phyloP scores from a whole-genome alignment of 139 green algal genomes.

The Medakamo hakoo region DNA sequence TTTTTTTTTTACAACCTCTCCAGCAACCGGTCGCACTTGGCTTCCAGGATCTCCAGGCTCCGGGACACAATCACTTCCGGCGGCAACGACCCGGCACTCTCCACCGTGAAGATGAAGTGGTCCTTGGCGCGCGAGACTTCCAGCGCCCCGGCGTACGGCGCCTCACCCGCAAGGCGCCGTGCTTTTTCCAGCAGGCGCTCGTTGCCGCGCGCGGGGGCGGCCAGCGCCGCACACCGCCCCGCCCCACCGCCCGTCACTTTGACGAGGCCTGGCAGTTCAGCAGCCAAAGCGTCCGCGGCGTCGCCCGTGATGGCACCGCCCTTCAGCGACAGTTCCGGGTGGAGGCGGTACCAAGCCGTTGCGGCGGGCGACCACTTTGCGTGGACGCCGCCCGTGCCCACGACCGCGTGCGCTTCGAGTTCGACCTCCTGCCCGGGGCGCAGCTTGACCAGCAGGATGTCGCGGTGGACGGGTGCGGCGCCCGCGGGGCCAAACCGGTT shows the following conservation, averaged over 20 bases:
- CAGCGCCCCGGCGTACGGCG: constrained; percentile 32
- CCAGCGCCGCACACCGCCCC: constrained; percentile 4
- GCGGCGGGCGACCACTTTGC: constrained; percentile 97
- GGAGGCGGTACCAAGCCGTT: constrained; percentile 82
- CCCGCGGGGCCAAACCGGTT: constrained; percentile 10
- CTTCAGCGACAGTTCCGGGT: constrained; percentile 64
- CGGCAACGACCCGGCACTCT: constrained; percentile 63
- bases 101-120: constrained; percentile 97
- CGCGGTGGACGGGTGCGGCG: constrained; percentile 36
- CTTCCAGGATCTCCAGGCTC: constrained; percentile 46
- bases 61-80: constrained; percentile 52
- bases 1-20: constrained; percentile 36
- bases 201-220: constrained; percentile 19
- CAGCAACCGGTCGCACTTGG: constrained; percentile 58
- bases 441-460: constrained; percentile 91
- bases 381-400: constrained; percentile 77
- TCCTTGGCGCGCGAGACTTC: constrained; percentile 75
- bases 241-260: constrained; percentile 12
- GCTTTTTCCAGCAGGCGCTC: constrained; percentile 43
- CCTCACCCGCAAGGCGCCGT: constrained; percentile 32
- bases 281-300: constrained; percentile 37
- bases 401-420: constrained; percentile 80
- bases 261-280: constrained; percentile 36
- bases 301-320: constrained; percentile 23
- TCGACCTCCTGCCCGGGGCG: constrained; percentile 62